Base-by-base conservation (phyloP, 208 protist genomes). In the Leishmania lainsoni region DNA sequence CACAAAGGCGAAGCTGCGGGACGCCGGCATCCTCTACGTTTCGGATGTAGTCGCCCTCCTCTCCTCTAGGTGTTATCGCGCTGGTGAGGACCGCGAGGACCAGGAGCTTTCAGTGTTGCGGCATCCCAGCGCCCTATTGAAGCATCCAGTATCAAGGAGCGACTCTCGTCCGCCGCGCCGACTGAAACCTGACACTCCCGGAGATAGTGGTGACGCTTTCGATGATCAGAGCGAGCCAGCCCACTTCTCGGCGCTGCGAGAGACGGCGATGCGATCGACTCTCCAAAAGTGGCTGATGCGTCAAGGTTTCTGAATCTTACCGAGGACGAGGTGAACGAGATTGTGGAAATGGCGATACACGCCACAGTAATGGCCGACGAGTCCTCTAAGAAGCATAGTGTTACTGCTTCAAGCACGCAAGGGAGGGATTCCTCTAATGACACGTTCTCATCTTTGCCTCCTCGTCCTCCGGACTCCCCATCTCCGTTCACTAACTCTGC, bases 1-100 rank as follows among this genome's bases (percentile, higher is more conserved):
- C 26, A 85, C 94, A 10, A 97, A 95, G 78, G 89, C 92, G 29
- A 95, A 94, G 76, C 70, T 95, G 79, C 93, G 95, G 74, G 87
- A 94, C 76, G 84, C 82, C 32, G 93, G 92, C 26, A 35, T 95
- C 5, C 70, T 97, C 16, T 90, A 87, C 78, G 79, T 94, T 6
- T 75, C 82, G 12, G 87, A 94, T 20, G 78, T 95, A 2, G 59
- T 82, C 17, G 35, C 69, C 29, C 73, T 91, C 5, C 17, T 93
- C 9, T 32, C 65, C 1, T 16, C 58, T n/a, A 54, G 79, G 29
- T 39, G 65, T 17, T n/a, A 10, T 22, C 2, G 16, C 12, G 10
- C 32, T 14, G 56, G 9, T 0, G 59, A 32, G 35, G 29, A 22
- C 22, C 32, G 68, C 22, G 17, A 9, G 4, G 0, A 32, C 1